Base-by-base conservation (phyloP, 176 grass and related monocot genomes). In the Bromus sterilis region DNA sequence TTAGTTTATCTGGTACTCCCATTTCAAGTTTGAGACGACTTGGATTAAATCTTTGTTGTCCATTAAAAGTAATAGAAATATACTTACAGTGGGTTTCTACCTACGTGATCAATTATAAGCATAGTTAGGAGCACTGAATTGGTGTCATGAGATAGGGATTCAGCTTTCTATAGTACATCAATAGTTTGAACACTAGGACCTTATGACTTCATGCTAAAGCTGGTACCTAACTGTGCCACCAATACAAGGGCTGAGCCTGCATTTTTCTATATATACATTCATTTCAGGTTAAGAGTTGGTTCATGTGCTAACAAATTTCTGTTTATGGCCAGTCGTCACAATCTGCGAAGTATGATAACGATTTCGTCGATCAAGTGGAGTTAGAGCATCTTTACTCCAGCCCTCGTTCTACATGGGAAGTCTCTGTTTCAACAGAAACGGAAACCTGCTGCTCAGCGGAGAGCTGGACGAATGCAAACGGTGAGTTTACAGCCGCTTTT, bases 361-460 rank as follows among this genome's bases (percentile, higher is more conserved):
- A 75, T 28, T 36, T 51, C 32, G 46, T 51, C 55, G 76, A 84
- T 64, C 71, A 71, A 78, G 80, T 40, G 35, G 87, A 89, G 70
- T 57, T 67, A 5, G 89, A 84, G 64, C 79, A 81, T 63, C 74
- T 76, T 83, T 76, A 53, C 51, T 79, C 76, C 30, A 87, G 91
- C 37, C 87, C 80, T 24, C 75, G 78, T 66, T 90, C 87, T 4
- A 85, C 78, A 58, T 82, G 91, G 74, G 90, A 94, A 59, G 91
- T 58, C 37, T 84, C 92, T 59, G 25, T 91, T 90, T 94, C 94
- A 35, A 87, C 76, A 10, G 91, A 93, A 30, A 87, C 76, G 5
- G 91, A 93, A 88, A 98, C 92, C 76, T 95, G 84, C 66, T 92
- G 83, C 80, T 98, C 88, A 20, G 90, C 82, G 18, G 95, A 89